Base-by-base conservation (phyloP, 495 filamentous ascomycete species). In the Oidiodendron maius region DNA sequence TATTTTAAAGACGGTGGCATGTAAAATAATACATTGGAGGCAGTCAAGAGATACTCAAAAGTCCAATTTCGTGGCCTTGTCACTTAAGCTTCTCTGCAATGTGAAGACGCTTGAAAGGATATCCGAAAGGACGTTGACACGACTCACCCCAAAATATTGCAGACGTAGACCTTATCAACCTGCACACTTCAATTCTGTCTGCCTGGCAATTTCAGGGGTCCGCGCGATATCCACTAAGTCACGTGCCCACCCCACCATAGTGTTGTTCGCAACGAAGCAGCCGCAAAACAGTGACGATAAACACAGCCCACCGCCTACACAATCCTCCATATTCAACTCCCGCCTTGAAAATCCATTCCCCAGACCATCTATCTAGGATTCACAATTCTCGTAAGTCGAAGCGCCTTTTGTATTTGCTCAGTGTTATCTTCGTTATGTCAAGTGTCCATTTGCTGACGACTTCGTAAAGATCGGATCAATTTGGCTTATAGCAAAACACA, bases 21-120 rank as follows among this genome's bases (percentile, higher is more conserved):
- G 54, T 51, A 60, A 54, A 18, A 20, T 40, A 40, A 9, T 18
- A 54, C 57, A 56, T 52, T 52, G 40, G 54, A 60, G 52, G 35
- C 39, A 55, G 23, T 38, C 23, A 12, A 50, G 56, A 55, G 36
- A 26, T n/a, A n/a, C 50, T 22, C 22, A 13, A 50, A 48, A 50
- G 15, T 48, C 25, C 21, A 3, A 13, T 47, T 37, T 20, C 44
- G 44, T 46, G 45, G 35, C 41, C 18, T 40, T 24, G 22, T 38
- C 39, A 44, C 39, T 43, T 28, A 12, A 43, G 12, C 18, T n/a
- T n/a, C n/a, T n/a, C n/a, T n/a, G n/a, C n/a, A n/a, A n/a, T n/a
- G n/a, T n/a, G n/a, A n/a, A n/a, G n/a, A n/a, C n/a, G n/a, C n/a
- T n/a, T n/a, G n/a, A n/a, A n/a, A n/a, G n/a, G n/a, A n/a, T n/a